Evolutionary conservation across 139 green algal species (phyloP), one percentile per base, ranked within the genome.

Genomic region (Chlorella vulgaris): DNA sequence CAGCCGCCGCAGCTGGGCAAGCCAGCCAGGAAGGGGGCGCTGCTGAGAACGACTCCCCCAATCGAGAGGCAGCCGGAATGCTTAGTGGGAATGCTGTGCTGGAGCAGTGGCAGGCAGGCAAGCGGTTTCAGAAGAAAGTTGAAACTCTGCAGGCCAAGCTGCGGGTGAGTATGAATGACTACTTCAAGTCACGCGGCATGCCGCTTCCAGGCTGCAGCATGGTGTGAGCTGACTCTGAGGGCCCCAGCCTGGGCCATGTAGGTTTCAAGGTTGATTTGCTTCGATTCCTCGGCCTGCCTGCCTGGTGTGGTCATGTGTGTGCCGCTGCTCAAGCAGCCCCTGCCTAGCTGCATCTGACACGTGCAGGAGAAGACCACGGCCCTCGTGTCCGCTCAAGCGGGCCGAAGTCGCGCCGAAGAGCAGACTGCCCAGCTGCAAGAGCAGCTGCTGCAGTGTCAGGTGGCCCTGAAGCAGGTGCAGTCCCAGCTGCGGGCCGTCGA

Each of bases 91-190:
- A 86, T 35, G 78, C 85, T 0, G 43, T 80, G 61, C 39, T 89
- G 31, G 36, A 89, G 33, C 81, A 89, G 47, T 97, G 92, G 92
- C 88, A 95, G 77, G 93, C 94, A 68, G 75, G 78, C 43, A 96
- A 96, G 84, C 87, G 87, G 82, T 86, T 97, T 36, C 90, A 93
- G 68, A 86, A 76, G 18, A 85, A 83, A 28, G 82, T 96, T 15
- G 90, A 96, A 19, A 76, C 7, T 1, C 83, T 96, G 68, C 74
- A 82, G 63, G 31, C 29, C 68, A 84, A 83, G 61, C 51, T 88
- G 26, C 47, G 62, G 84, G 84, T 86, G 81, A 60, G 75, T n/a
- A n/a, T n/a, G n/a, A n/a, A n/a, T n/a, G n/a, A n/a, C n/a, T n/a
- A n/a, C n/a, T n/a, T n/a, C n/a, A n/a, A n/a, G n/a, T n/a, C n/a